Evolutionary conservation across 352 stramenopile genomes (phyloP).

Genomic region (Globisporangium mamillatum): DNA sequence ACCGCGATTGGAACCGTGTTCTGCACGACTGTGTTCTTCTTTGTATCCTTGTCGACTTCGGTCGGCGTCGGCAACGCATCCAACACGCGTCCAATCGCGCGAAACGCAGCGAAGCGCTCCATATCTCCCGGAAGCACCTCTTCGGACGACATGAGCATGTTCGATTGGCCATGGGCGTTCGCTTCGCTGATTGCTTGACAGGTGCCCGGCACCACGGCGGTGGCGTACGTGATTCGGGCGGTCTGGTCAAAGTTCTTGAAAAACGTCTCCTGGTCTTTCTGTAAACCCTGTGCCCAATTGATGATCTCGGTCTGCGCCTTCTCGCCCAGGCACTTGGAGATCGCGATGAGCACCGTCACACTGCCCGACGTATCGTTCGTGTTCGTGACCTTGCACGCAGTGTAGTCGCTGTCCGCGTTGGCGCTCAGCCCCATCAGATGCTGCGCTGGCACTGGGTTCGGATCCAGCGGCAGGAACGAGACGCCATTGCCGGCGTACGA

Average conservation of each 20-base stretch:
- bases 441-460: slow-evolving; percentile 3
- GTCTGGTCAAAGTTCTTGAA: background rate
- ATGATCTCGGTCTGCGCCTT: slow-evolving; percentile 28
- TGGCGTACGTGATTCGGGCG: slow-evolving; percentile 1
- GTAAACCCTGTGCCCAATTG: slow-evolving; percentile 28
- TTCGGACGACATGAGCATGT: background rate
- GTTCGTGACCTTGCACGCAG: background rate
- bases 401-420: too few relatives aligned
- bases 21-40: background rate
- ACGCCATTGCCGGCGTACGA: slow-evolving; percentile 11
- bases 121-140: slow-evolving; percentile 2
- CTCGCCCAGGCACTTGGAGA: slow-evolving; percentile 57
- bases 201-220: slow-evolving; percentile 25
- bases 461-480: slow-evolving; percentile 12
- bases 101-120: slow-evolving; percentile 10
- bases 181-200: slow-evolving; percentile 36
- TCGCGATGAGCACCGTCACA: slow-evolving; percentile 41
- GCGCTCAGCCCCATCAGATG: too few relatives aligned
- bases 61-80: slow-evolving; percentile 1
- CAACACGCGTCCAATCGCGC: slow-evolving; percentile 4
- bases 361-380: slow-evolving; percentile 8
- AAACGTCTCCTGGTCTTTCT: slow-evolving; percentile 1
- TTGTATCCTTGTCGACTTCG: background rate
- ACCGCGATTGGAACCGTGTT: slow-evolving; percentile 11
- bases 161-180: slow-evolving; percentile 23